These are phyloP conservation scores for Pestalotiopsis sp. DNA, from an alignment of 2,329 filamentous ascomycete genomes.

Conservation along the genomic window DNA sequence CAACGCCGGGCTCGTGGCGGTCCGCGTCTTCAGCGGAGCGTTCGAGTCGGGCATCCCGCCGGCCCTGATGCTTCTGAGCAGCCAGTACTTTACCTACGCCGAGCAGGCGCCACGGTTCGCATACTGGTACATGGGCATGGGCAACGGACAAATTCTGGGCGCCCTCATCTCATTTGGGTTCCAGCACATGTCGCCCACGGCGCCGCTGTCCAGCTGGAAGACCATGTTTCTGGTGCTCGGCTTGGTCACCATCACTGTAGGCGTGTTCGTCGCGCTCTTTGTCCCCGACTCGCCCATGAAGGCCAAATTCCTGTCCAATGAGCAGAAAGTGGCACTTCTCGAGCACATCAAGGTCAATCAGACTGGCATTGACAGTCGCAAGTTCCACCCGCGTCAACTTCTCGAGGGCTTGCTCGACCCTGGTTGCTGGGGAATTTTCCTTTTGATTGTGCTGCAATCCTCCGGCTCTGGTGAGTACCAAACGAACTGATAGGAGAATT, in stretches of 20 bases:
- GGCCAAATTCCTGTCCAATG: background rate
- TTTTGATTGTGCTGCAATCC: background rate
- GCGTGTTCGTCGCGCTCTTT: background rate
- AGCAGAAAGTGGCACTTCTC: background rate
- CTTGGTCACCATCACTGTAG: background rate
- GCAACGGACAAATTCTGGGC: background rate
- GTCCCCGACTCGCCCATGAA: slow-evolving; percentile 7
- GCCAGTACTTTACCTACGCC: slow-evolving; percentile 1
- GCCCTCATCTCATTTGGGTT: slow-evolving; percentile 3
- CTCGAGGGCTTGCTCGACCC: background rate
- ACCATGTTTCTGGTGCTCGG: slow-evolving; percentile 7
- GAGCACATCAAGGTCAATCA: slow-evolving; percentile 7
- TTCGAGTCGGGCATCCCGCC: slow-evolving; percentile 1
- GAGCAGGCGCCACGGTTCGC: background rate
- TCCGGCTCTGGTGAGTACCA: background rate
- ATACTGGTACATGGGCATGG: slow-evolving; percentile 7
- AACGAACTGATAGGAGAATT: no score
- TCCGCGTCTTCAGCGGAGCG: background rate
- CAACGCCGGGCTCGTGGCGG: background rate
- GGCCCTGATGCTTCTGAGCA: slow-evolving; percentile 1
- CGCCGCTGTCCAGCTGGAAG: slow-evolving; percentile 3
- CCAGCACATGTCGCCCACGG: slow-evolving; percentile 1
- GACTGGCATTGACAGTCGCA: background rate
- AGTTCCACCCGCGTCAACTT: background rate
- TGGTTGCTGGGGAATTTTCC: background rate